Conservation (phyloP, 305 asterid species). For the Stenogyne calaminthoides region DNA sequence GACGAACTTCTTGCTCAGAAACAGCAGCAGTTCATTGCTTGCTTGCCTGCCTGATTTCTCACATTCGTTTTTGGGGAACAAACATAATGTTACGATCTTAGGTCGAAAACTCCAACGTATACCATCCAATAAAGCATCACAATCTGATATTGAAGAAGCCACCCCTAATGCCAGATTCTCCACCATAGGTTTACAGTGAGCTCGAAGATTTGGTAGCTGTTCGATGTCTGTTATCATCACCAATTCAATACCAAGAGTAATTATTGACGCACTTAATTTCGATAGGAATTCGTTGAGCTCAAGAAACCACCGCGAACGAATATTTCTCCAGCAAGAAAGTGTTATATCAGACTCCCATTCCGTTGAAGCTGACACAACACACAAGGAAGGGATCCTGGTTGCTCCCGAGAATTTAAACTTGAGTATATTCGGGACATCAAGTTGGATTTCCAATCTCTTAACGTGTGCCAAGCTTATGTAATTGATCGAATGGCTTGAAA, state of each 20-base stretch:
- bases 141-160: neutral
- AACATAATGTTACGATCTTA: constrained; percentile 24
- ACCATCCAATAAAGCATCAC: constrained; percentile 18
- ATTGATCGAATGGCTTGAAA: constrained; percentile 21
- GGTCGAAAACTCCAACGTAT: constrained; percentile 28
- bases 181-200: constrained; percentile 8
- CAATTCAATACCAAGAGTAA: constrained; percentile 14
- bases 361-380: neutral
- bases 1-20: constrained; percentile 3
- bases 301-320: constrained; percentile 10
- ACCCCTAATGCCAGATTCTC: constrained; percentile 17
- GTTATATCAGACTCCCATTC: constrained; percentile 29
- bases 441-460: constrained; percentile 1
- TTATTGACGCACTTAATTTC: constrained; percentile 3
- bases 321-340: neutral
- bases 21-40: constrained; percentile 2
- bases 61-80: neutral
- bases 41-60: neutral
- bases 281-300: constrained; percentile 18
- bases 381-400: neutral
- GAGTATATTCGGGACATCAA: constrained; percentile 24
- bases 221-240: neutral
- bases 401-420: constrained; percentile 9
- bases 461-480: neutral
- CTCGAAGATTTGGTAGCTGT: neutral